Evolutionary conservation across 805 yeast genomes (phyloP), one percentile per base, ranked within the genome.

Genomic region (Spathaspora hagerdaliae): DNA sequence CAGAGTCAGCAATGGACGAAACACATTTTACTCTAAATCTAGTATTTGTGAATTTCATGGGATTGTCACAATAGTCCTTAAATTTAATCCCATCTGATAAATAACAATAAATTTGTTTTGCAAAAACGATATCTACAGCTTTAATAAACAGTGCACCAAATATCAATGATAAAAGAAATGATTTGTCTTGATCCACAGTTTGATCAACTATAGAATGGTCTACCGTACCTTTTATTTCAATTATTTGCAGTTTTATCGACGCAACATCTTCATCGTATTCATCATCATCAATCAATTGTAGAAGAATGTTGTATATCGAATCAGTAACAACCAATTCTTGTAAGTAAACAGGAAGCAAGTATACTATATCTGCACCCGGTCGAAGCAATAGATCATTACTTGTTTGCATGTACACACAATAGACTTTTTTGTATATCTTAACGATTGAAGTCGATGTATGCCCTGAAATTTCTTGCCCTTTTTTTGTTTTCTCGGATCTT

Each of bases 131-230:
- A n/a, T 50, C 49, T 10, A 59, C 32, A 6, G 60, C 57, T 2
- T 49, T 46, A 6, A 51, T 44, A 31, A 42, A 58, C 7, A 44
- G 44, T 27, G 45, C 44, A n/a, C 64, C 65, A 46, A 50, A 51
- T 13, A 54, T 33, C n/a, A 59, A 41, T 3, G 56, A 39, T 34
- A 61, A 44, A 10, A 51, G 27, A 11, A 59, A 14, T n/a, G 51
- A 45, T 41, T 53, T 55, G 27, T 58, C 52, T 39, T 53, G 44
- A 37, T 55, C 55, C 5, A 48, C 45, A 26, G 44, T 44, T 26
- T 36, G n/a, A 6, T 43, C 39, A 0, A 15, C 3, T 14, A 43
- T 31, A 3, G 24, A 6, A 8, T 29, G 24, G 13, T 43, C 43
- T 10, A 43, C 43, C 2, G 27, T 4, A 2, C 29, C 35, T 5